Evolutionary conservation across 371 early-diverging fungal genomes (phyloP), one percentile per base, ranked within the genome.

Genomic region (Rhizomucor miehei): DNA sequence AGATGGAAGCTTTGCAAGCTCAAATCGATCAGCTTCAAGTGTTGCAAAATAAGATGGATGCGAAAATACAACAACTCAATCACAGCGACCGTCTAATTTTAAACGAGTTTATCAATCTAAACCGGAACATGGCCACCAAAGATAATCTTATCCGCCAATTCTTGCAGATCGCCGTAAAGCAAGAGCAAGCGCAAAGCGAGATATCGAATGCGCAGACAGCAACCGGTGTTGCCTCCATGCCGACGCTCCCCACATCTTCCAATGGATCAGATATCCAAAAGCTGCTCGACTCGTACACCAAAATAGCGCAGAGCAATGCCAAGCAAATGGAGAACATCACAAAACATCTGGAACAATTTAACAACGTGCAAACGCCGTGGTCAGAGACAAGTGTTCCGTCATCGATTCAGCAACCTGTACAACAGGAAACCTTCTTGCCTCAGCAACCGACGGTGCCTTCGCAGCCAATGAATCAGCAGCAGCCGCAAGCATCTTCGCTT

Each of bases 91-190:
- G 73, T 40, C 63, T 66, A 1, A 73, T 89, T 21, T 54, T 82
- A 3, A 73, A 73, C 34, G 88, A 90, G 56, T 62, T 90, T 13
- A 58, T 64, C 52, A 70, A 63, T 3, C 69, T 85, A 9, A 79
- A 75, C 54, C 82, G 81, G 56, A 81, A 57, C 54, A 75, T 88
- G 74, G 66, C 61, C 35, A 77, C 77, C 19, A 88, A 88, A 60
- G 88, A 88, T 71, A 61, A 70, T 43, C 54, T 88, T 10, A 73
- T 87, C 49, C 78, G 83, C n/a, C 69, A 80, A 37, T 70, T 89
- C 48, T 65, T 89, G 20, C 69, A 82, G 40, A 69, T 84, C 39
- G 51, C 41, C 11, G 41, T 19, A 3, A 19, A 16, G 14, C 41
- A 41, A 12, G 41, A 41, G 19, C 16, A 41, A 41, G 41, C 41